Evolutionary conservation across 139 green algal genomes (phyloP), one percentile per base, ranked within the genome.

Genomic region (Coelastrella sp.): DNA sequence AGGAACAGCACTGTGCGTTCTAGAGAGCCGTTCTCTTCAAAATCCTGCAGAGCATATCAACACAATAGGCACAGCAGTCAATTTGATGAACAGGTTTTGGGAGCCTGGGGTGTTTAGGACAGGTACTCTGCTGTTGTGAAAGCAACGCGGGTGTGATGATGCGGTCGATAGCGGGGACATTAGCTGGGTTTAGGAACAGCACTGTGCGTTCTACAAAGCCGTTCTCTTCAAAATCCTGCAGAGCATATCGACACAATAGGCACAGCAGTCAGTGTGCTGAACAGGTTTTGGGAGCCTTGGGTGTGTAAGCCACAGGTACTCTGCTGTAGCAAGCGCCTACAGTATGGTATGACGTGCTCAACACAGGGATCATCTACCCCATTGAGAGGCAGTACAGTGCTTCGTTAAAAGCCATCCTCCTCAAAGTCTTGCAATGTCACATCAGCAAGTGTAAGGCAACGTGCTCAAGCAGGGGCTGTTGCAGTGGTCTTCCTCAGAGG

Each of bases 341-440:
- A 97, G 7, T 98, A 98, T 17, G 98, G 99, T 94, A 99, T 99
- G 94, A 99, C 99, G 93, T 98, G 98, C 96, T 99, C 98, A 84
- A 99, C 99, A 85, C 98, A 99, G 88, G 98, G 98, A 94, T 99
- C 98, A 90, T 99, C 99, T 85, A 98, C 98, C 86, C 99, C 93
- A 94, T 99, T 99, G 22, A 99, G 95, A 96, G 99, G 99, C 59
- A 99, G 96, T 60, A 98, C 96, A 4, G 98, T 98, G 74, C 97
- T 95, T 95, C 99, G 97, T 94, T 99, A 97, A 32, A 96, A 98
- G n/a, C 98, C 98, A 93, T 99, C 99, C 95, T 99, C 97, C 94
- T 99, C 98, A 93, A 99, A 99, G 85, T 99, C 98, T 93, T 96
- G 90, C 11, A 77, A 47, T 47, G 32, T 47, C 32, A 47, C 32